Conservation (phyloP, 106 monocot genomes). For the Acorus gramineus region DNA sequence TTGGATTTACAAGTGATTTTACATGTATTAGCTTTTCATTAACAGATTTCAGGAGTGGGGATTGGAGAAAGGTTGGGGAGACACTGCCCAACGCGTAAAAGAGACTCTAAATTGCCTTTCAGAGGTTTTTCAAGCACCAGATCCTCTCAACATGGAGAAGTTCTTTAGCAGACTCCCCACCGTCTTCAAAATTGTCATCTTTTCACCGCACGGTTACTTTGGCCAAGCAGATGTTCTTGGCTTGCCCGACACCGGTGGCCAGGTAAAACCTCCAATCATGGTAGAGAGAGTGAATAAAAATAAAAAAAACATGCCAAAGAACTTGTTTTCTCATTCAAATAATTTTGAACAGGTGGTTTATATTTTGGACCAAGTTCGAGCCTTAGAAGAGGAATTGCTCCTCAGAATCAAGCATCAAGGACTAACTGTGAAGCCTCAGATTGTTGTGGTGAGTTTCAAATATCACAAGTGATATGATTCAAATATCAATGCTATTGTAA, state of each 20-base stretch:
- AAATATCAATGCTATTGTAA: too few relatives aligned
- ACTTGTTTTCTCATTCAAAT: not conserved
- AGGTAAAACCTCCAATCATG: constrained; percentile 30
- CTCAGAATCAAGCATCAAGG: constrained; percentile 86
- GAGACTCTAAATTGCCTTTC: constrained; percentile 72
- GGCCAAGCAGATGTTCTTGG: constrained; percentile 95
- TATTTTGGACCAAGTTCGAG: constrained; percentile 93
- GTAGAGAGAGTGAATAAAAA: too few relatives aligned
- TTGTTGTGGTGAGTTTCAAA: constrained; percentile 63
- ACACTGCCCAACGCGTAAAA: constrained; percentile 62
- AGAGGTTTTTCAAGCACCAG: constrained; percentile 86
- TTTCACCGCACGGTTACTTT: constrained; percentile 89
- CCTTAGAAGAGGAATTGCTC: constrained; percentile 85
- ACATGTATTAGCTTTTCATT: not conserved
- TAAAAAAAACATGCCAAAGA: not conserved
- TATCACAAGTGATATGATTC: not conserved
- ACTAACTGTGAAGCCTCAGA: constrained; percentile 51
- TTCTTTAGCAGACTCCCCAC: constrained; percentile 68
- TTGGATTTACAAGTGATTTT: not conserved
- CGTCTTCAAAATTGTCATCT: constrained; percentile 76
- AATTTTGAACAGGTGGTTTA: constrained; percentile 60
- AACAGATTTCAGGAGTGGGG: constrained; percentile 88
- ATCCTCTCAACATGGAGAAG: constrained; percentile 66
- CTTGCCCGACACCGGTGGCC: constrained; percentile 92
- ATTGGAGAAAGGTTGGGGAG: constrained; percentile 91